Evolutionary conservation across 768 basidiomycete species (phyloP).

Genomic region (Mrakia hoshinonis): DNA sequence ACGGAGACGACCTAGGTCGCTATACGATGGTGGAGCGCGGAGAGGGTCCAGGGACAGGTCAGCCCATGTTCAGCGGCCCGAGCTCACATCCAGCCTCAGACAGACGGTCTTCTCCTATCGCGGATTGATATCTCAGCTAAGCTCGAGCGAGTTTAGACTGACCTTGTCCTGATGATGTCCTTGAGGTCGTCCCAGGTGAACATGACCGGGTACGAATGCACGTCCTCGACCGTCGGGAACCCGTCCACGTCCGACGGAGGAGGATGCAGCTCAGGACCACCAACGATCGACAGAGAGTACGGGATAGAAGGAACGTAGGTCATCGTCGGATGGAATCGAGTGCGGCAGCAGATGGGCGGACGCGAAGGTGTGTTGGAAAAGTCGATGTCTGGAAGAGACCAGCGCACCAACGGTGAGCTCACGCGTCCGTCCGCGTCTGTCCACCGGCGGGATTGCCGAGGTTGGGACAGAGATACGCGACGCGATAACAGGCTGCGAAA

Average conservation of each 20-base stretch:
- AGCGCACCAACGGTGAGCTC: too few relatives aligned
- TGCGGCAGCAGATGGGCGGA: too few relatives aligned
- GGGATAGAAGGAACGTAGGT: background rate
- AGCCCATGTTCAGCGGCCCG: background rate
- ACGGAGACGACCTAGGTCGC: conserved; percentile 71
- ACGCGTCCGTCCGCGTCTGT: too few relatives aligned
- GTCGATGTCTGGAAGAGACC: too few relatives aligned
- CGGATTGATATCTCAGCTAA: background rate
- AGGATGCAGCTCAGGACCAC: background rate
- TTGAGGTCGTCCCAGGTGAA: conserved; percentile 15
- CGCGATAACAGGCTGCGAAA: too few relatives aligned
- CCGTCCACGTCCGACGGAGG: conserved; percentile 3
- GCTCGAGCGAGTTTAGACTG: background rate
- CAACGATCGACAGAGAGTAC: background rate
- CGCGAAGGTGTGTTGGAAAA: too few relatives aligned
- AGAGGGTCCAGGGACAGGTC: background rate
- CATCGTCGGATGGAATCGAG: background rate
- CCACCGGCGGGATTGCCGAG: too few relatives aligned
- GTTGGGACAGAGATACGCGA: too few relatives aligned
- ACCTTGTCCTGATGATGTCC: conserved; percentile 7
- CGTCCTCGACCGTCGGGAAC: conserved; percentile 7
- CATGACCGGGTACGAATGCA: conserved; percentile 11
- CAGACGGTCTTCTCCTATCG: background rate
- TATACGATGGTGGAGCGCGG: conserved; percentile 36
- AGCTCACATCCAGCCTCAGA: background rate